Evolutionary conservation across 1,139 yeast genomes (phyloP).

Genomic region (Taiozyma onychis): DNA sequence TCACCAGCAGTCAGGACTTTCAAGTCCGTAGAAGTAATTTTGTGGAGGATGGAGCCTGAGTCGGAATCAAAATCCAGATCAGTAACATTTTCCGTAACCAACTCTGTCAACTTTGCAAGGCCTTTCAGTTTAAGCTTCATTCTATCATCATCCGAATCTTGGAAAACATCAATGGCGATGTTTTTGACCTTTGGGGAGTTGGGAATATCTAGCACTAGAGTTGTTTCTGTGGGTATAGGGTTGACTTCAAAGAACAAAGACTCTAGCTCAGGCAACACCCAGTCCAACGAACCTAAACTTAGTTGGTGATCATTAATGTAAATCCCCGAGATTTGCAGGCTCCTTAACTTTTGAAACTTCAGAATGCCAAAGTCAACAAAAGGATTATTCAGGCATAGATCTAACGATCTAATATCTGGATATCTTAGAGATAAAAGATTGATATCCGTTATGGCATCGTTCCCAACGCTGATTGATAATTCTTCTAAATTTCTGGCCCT

Average conservation of each 20-base stretch:
- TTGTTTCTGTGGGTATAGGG: no score
- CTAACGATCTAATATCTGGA: neutral
- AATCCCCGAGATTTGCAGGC: neutral
- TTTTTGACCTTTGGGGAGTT: neutral
- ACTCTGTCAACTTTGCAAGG: neutral
- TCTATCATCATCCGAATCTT: no score
- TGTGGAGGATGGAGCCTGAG: neutral
- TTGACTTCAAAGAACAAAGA: neutral
- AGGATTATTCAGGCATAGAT: no score
- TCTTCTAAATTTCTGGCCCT: neutral
- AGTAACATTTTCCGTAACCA: neutral
- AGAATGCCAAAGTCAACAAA: neutral
- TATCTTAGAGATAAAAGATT: neutral
- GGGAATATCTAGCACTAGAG: neutral
- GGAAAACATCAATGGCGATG: no score
- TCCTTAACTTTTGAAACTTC: neutral
- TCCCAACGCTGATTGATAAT: no score
- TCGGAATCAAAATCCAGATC: neutral
- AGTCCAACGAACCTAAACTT: no score
- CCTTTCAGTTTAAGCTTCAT: neutral
- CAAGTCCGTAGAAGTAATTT: neutral
- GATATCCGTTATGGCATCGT: neutral
- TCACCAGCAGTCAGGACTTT: neutral
- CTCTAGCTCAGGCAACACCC: neutral
- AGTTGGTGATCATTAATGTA: no score